Evolutionary conservation across 2,329 filamentous ascomycete genomes (phyloP), one percentile per base, ranked within the genome.

Genomic region (Curvularia sp.): DNA sequence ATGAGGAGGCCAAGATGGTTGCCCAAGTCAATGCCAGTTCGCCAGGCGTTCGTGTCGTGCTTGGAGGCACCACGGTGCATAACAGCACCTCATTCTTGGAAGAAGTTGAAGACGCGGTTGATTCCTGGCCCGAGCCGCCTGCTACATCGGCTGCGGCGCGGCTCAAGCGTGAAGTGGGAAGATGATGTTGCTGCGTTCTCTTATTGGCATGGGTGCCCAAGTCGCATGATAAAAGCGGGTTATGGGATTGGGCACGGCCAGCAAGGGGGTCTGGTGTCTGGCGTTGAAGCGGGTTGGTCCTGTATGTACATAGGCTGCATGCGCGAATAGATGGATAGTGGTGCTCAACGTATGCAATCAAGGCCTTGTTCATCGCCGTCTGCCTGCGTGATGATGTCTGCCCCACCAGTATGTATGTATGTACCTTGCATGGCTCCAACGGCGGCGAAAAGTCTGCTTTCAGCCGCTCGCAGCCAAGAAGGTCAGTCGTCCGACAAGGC

Each of bases 1-100:
- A 97, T 72, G 95, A 99, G 77, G 95, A 99, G 77, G 93, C 95
- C 5, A 97, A 97, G 80, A 93, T 92, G 84, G 87, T 98, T 38
- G 92, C 95, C n/a, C 88, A 93, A 66, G 88, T 99, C 58, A 99
- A 99, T 79, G 93, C 93, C 18, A 92, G 89, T 56, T 91, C 91
- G 10, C 93, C 93, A 0, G 95, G 95, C 0, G 85, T 98, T 9
- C 86, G 95, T 54, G 89, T 99, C 3, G 93, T 98, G 10, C 80
- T 99, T 5, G 93, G 93, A 9, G 93, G 93, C 3, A 98, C 95
- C 0, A 87, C 86, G 6, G 84, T 99, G 65, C 91, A 97, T 71
- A 99, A 97, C 72, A 93, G 92, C 63, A 84, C 85, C 10, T 91
- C 88, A 0, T 99, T 98, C 75, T 78, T 98, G 64, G 92, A 96